Conservation (phyloP, 108 stramenopile species). For the Skeletonema marinoi region DNA sequence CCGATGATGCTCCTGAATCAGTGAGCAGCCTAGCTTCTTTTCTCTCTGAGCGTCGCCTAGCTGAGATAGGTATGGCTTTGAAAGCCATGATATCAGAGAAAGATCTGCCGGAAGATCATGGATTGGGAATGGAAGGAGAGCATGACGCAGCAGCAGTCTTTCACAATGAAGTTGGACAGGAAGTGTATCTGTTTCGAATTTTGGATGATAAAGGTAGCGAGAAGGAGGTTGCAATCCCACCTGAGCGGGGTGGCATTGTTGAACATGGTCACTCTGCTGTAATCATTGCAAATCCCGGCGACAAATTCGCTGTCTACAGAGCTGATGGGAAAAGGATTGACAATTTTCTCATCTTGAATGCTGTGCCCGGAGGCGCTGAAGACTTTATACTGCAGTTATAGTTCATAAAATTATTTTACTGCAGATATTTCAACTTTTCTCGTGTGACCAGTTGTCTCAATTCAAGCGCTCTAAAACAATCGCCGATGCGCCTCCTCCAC, state of each 20-base stretch:
- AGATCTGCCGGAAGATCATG: slow-evolving; percentile 43
- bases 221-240: slow-evolving; percentile 10
- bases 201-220: not conserved
- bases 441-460: slow-evolving; percentile 8
- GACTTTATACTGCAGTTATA: slow-evolving; percentile 20
- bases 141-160: slow-evolving; percentile 30
- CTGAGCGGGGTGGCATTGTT: slow-evolving; percentile 10
- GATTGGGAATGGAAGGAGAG: slow-evolving; percentile 40
- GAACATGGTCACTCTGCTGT: slow-evolving; percentile 14
- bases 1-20: slow-evolving; percentile 43
- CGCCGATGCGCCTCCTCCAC: slow-evolving; percentile 97
- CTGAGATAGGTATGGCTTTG: slow-evolving; percentile 35
- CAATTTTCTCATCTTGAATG: not conserved
- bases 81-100: slow-evolving; percentile 30
- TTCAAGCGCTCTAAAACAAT: slow-evolving; percentile 91
- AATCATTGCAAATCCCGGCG: slow-evolving; percentile 27
- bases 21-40: slow-evolving; percentile 29
- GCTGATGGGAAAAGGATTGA: slow-evolving; percentile 8
- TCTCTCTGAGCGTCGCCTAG: slow-evolving; percentile 33
- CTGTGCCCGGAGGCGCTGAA: slow-evolving; percentile 20
- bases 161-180: slow-evolving; percentile 33
- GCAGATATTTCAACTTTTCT: not conserved
- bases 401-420: not conserved
- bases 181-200: slow-evolving; percentile 8
- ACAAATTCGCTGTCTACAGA: slow-evolving; percentile 22